Evolutionary conservation across 2,329 filamentous ascomycete genomes (phyloP).

Genomic region (Fusarium gaditjirri): DNA sequence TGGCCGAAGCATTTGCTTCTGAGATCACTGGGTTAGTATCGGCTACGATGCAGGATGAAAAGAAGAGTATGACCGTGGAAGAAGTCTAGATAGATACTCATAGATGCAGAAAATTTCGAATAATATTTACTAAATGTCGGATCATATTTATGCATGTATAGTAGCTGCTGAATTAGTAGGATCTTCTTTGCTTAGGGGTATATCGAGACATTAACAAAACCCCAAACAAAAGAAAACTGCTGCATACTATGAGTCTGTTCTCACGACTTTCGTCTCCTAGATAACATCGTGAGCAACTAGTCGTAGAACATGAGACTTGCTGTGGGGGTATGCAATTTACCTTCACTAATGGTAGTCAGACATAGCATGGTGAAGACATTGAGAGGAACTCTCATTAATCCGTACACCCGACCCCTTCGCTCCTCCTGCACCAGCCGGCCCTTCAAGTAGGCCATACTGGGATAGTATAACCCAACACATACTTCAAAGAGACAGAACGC

Average conservation of each 20-base stretch:
- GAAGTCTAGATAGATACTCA: not conserved
- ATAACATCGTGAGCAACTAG: fast-evolving
- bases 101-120: not conserved
- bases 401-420: not conserved
- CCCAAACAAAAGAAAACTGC: not conserved
- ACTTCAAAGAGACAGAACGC: not conserved
- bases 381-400: not conserved
- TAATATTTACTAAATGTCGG: not conserved
- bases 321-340: not conserved
- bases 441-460: not conserved
- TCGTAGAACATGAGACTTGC: fast-evolving
- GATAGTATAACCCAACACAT: not conserved
- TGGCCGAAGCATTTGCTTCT: not conserved
- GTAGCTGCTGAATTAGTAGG: fast-evolving
- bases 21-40: not conserved
- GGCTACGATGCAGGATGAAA: not conserved
- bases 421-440: not conserved
- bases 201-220: not conserved
- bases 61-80: fast-evolving
- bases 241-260: not conserved
- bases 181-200: not conserved
- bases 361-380: not conserved
- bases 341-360: not conserved
- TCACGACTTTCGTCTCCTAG: not conserved
- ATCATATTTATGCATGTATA: not conserved